phyloP scores from a whole-genome alignment of 2,329 filamentous ascomycete genomes.

The Trichoderma arundinaceum region DNA sequence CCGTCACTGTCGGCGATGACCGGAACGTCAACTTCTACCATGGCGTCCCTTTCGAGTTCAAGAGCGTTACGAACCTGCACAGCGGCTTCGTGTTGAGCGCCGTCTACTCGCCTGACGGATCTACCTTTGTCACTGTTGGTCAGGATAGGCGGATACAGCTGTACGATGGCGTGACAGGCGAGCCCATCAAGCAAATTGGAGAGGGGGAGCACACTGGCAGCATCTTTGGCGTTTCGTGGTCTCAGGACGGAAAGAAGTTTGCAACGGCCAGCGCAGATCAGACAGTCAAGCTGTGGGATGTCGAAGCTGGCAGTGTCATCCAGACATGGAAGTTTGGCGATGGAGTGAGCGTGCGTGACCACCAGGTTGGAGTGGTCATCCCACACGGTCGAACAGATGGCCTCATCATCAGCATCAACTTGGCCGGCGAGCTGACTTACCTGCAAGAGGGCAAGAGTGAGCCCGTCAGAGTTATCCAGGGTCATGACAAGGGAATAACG shows the following conservation, averaged over 20 bases:
- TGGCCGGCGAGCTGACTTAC: constrained; percentile 90
- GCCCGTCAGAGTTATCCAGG: constrained; percentile 75
- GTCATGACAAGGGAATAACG: constrained; percentile 91
- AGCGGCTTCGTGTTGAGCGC: constrained; percentile 88
- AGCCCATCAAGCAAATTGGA: constrained; percentile 76
- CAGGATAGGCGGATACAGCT: constrained; percentile 92
- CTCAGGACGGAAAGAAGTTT: constrained; percentile 81
- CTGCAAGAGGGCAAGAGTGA: constrained; percentile 72
- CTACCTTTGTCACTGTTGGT: constrained; percentile 81
- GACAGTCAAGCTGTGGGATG: constrained; percentile 94
- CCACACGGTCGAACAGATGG: constrained; percentile 81
- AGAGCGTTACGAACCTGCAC: constrained; percentile 80
- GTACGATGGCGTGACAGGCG: constrained; percentile 95
- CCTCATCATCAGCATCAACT: constrained; percentile 85
- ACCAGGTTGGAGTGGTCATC: constrained; percentile 95
- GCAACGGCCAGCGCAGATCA: constrained; percentile 94
- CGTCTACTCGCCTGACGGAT: constrained; percentile 89
- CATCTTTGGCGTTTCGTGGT: constrained; percentile 92
- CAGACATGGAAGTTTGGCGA: constrained; percentile 89
- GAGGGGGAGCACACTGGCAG: constrained; percentile 89
- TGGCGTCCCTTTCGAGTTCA: constrained; percentile 95
- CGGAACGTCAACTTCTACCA: constrained; percentile 90
- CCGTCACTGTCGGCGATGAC: constrained; percentile 90
- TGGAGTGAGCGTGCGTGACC: constrained; percentile 75
- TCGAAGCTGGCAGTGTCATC: constrained; percentile 74